phyloP scores from a whole-genome alignment of 148 eudicot species.

The Diospyros kaki region DNA sequence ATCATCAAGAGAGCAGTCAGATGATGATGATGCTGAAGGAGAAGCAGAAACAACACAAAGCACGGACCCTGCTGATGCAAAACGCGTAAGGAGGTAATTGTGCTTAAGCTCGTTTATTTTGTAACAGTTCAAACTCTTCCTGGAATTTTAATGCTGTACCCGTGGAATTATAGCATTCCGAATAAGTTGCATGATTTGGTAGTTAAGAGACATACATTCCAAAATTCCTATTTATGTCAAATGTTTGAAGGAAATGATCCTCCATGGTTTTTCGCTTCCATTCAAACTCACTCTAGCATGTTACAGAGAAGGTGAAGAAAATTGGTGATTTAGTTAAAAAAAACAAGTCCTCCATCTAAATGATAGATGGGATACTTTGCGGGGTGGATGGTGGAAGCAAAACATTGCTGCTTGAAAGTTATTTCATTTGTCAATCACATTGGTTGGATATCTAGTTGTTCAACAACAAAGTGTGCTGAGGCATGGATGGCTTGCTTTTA shows the following conservation, averaged over 20 bases:
- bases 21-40: conserved; percentile 94
- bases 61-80: conserved; percentile 68
- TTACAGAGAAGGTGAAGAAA: not conserved
- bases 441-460: not conserved
- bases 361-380: not conserved
- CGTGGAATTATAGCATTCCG: not conserved
- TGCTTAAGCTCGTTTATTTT: not conserved
- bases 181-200: not conserved
- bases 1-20: conserved; percentile 80
- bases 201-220: not conserved
- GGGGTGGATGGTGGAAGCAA: too few species aligned
- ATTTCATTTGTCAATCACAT: not conserved
- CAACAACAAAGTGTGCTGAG: not conserved
- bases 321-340: not conserved
- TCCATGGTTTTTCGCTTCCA: not conserved
- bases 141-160: not conserved
- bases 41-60: conserved; percentile 59
- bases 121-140: not conserved
- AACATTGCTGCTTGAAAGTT: not conserved
- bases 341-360: not conserved
- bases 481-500: not conserved
- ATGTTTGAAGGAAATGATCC: not conserved
- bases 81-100: conserved; percentile 75
- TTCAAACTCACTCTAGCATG: not conserved
- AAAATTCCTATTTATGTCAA: not conserved